A percentile compares a stretch with the other conserved stretches of the same genome.
Evolutionary conservation across 306 rosid species (phyloP).

Genomic region (Cucumis melo): DNA sequence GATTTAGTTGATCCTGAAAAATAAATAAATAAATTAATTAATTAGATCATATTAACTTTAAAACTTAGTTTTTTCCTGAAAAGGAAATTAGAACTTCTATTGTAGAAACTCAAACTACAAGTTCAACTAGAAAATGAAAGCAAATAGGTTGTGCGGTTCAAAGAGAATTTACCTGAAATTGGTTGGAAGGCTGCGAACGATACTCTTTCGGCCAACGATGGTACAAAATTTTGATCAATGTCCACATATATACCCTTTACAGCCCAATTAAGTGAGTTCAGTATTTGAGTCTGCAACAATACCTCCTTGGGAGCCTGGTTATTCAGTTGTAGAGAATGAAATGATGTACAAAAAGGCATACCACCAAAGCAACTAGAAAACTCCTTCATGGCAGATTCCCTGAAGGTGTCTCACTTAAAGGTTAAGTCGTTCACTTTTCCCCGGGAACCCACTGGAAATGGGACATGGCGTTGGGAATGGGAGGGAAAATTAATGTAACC

Average conservation of each 20-base stretch:
- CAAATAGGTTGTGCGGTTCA: no score
- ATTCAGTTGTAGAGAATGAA: no score
- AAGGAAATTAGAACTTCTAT: no score
- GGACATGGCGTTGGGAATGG: no score
- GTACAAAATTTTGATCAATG: constrained; percentile 27
- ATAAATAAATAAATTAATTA: neutral
- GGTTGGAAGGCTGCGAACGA: constrained; percentile 40
- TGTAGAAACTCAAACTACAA: no score
- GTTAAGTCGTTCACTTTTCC: no score
- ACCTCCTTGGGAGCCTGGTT: constrained; percentile 35
- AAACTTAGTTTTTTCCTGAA: no score
- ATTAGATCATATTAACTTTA: neutral
- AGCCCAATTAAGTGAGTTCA: constrained; percentile 30
- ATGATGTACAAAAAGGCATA: no score
- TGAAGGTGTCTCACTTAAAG: no score
- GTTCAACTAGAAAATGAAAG: no score
- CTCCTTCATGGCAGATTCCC: no score
- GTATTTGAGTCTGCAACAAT: constrained; percentile 26
- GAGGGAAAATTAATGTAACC: neutral
- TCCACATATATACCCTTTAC: constrained; percentile 19
- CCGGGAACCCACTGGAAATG: no score
- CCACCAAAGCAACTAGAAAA: neutral
- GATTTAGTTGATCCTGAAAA: constrained; percentile 26
- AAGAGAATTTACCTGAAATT: constrained; percentile 21
- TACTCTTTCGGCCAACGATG: constrained; percentile 26